Percentiles rank a stretch among this genome's conserved stretches.
These are phyloP conservation scores for Tritrichomonas musculus DNA, from an alignment of 208 protist species.

Conservation along the genomic window DNA sequence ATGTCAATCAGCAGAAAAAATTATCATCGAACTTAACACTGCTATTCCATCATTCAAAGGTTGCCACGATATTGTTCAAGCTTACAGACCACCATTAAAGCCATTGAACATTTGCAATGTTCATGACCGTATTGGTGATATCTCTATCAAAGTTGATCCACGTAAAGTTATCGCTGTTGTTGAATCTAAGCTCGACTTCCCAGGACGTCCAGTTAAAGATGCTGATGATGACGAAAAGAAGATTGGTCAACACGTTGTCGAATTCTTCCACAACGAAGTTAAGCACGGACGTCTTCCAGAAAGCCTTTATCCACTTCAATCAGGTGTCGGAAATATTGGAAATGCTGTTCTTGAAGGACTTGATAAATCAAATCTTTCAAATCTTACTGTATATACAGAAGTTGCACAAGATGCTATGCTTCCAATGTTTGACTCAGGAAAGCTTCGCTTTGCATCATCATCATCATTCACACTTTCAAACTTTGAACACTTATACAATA, in stretches of 20 bases:
- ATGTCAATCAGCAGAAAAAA: background rate
- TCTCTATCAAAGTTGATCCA: background rate
- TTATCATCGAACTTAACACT: constrained; percentile 5
- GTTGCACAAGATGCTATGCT: background rate
- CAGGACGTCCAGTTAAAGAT: background rate
- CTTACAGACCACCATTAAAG: background rate
- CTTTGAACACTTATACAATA: background rate
- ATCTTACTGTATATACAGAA: background rate
- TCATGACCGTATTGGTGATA: background rate
- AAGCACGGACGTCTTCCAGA: background rate
- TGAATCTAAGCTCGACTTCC: background rate
- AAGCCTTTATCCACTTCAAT: background rate
- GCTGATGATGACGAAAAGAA: background rate
- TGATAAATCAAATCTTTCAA: background rate
- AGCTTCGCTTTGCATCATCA: background rate
- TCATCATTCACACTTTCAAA: background rate
- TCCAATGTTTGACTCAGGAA: background rate
- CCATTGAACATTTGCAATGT: background rate
- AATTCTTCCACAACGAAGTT: background rate
- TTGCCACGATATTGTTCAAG: background rate
- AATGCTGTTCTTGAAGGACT: background rate
- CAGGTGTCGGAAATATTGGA: background rate
- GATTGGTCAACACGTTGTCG: background rate
- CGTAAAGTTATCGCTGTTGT: background rate
- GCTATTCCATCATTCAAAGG: constrained; percentile 12